phyloP scores from a whole-genome alignment of 352 stramenopile species.

The Globisporangium cylindrosporum region DNA sequence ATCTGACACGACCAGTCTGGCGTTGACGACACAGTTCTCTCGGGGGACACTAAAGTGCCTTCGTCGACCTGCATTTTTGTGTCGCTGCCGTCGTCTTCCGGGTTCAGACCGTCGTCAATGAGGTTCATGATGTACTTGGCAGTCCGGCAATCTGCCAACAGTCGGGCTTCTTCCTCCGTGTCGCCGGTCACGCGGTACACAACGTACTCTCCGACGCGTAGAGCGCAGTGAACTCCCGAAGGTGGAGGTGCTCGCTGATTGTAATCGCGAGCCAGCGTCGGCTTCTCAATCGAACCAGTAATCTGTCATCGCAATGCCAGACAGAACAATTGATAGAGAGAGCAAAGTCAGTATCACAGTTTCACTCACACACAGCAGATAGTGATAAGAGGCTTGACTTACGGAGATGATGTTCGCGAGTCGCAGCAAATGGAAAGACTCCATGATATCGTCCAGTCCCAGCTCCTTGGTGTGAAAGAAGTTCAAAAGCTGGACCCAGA shows the following conservation, averaged over 20 bases:
- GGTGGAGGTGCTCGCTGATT: constrained; percentile 10
- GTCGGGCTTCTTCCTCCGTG: constrained; percentile 44
- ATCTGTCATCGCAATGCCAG: constrained; percentile 30
- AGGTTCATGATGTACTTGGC: constrained; percentile 69
- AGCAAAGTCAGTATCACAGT: background rate
- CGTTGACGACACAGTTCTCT: background rate
- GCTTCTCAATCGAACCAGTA: constrained; percentile 31
- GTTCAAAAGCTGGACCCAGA: constrained; percentile 67
- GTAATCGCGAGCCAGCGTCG: constrained; percentile 8
- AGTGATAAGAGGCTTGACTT: constrained; percentile 20
- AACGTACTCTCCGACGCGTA: constrained; percentile 44
- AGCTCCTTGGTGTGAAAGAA: constrained; percentile 73
- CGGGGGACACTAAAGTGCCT: background rate
- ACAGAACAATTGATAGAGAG: background rate
- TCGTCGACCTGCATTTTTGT: constrained; percentile 35
- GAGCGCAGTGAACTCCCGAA: constrained; percentile 25
- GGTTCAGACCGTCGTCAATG: constrained; percentile 63
- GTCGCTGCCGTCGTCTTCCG: constrained; percentile 38
- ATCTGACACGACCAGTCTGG: constrained; percentile 55
- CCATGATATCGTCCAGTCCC: constrained; percentile 35
- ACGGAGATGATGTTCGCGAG: constrained; percentile 67
- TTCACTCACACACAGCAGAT: background rate
- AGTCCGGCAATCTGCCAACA: constrained; percentile 44
- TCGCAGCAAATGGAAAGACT: constrained; percentile 61
- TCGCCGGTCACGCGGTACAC: constrained; percentile 50